phyloP scores from a whole-genome alignment of 305 asterid genomes.

The Fraxinus albicans region DNA sequence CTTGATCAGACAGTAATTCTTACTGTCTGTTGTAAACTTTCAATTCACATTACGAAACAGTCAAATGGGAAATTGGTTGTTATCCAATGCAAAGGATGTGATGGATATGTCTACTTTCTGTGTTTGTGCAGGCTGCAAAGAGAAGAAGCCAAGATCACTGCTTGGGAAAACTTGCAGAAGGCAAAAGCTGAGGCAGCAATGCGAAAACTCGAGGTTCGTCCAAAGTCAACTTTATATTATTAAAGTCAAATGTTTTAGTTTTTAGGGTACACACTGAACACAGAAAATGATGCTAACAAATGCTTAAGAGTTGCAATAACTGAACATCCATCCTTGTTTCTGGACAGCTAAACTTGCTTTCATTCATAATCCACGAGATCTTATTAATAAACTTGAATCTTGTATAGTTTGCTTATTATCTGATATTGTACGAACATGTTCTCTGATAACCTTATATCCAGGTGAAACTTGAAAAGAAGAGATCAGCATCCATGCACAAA shows the following conservation, averaged over 20 bases:
- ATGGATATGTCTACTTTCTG: background rate
- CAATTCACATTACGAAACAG: background rate
- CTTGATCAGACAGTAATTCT: background rate
- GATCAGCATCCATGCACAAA: slow-evolving; percentile 68
- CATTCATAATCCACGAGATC: background rate
- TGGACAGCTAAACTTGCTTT: background rate
- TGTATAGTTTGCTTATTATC: background rate
- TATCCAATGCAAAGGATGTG: slow-evolving; percentile 7
- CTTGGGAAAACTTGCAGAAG: slow-evolving; percentile 85
- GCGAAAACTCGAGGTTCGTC: slow-evolving; percentile 62
- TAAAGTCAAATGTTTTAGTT: background rate
- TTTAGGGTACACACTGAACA: background rate
- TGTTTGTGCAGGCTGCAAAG: slow-evolving; percentile 41
- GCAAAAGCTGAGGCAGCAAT: slow-evolving; percentile 75
- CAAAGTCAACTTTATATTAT: background rate
- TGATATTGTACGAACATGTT: background rate
- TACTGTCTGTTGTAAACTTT: background rate
- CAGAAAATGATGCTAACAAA: background rate
- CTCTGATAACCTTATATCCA: slow-evolving; percentile 13
- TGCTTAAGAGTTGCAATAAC: background rate
- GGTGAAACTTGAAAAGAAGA: slow-evolving; percentile 75
- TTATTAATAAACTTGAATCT: background rate
- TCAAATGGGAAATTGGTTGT: background rate
- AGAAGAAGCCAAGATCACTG: slow-evolving; percentile 68
- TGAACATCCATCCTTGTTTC: background rate